Percentiles rank a stretch among this genome's conserved stretches.
phyloP scores from a whole-genome alignment of 1,284 basidiomycete species.

The Microbotryum silenes-acaulis region DNA sequence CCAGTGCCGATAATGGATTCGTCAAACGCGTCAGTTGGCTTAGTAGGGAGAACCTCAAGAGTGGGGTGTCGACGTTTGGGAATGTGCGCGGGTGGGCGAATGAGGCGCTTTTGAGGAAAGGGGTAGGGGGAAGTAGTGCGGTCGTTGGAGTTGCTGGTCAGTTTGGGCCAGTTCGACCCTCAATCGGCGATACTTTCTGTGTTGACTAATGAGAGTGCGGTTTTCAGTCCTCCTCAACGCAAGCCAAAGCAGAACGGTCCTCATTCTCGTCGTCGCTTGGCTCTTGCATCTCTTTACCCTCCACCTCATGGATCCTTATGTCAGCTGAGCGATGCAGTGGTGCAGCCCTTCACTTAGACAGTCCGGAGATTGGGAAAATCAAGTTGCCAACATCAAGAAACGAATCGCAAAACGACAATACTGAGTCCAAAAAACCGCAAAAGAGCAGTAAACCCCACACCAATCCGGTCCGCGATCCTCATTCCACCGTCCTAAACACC shows the following conservation, averaged over 20 bases:
- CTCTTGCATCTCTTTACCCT: conserved; percentile 10
- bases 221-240: conserved; percentile 4
- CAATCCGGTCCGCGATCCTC: too few relatives aligned
- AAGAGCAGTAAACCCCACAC: too few relatives aligned
- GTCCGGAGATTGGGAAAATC: too few relatives aligned
- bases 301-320: conserved; percentile 10
- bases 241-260: background rate
- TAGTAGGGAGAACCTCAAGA: conserved; percentile 10
- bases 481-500: conserved; percentile 24
- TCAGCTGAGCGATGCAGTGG: too few relatives aligned
- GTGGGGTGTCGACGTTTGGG: conserved; percentile 9
- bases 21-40: conserved; percentile 1
- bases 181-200: too few relatives aligned
- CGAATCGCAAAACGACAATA: too few relatives aligned
- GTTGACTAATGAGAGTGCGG: too few relatives aligned
- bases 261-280: conserved; percentile 14
- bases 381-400: too few relatives aligned
- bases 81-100: conserved; percentile 20
- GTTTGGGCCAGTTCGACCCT: background rate
- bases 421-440: too few relatives aligned
- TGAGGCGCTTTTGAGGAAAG: conserved; percentile 22
- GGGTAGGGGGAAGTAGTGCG: conserved; percentile 15
- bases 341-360: too few relatives aligned
- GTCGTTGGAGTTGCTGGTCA: conserved; percentile 19
- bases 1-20: background rate